A percentile compares a stretch with the other conserved stretches of the same genome.
phyloP scores from a whole-genome alignment of 2,329 filamentous ascomycete genomes.

The Ascocoryne sarcoides region DNA sequence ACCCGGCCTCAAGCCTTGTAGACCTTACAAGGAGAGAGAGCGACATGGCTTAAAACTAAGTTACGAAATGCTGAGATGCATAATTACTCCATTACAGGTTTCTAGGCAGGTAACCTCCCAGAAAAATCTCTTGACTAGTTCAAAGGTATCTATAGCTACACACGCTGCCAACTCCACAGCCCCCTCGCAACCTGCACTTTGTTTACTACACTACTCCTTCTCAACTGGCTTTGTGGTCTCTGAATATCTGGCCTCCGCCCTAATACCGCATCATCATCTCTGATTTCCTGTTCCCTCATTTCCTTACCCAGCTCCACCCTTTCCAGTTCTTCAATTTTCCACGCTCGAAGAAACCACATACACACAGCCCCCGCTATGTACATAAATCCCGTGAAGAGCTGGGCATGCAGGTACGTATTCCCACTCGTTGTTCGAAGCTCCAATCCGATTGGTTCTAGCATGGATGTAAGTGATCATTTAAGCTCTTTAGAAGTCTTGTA shows the following conservation, averaged over 20 bases:
- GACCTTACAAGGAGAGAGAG: too few relatives aligned
- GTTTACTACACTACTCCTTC: neutral
- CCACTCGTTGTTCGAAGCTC: constrained; percentile 41
- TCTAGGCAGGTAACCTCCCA: too few relatives aligned
- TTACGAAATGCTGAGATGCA: too few relatives aligned
- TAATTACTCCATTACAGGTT: too few relatives aligned
- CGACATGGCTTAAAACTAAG: too few relatives aligned
- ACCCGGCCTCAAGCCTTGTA: too few relatives aligned
- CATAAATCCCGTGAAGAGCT: constrained; percentile 53
- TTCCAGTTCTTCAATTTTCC: constrained; percentile 50
- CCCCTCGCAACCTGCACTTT: neutral
- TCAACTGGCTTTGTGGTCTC: neutral
- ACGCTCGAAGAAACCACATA: constrained; percentile 45
- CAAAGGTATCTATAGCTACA: too few relatives aligned
- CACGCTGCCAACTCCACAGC: neutral
- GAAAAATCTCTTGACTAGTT: too few relatives aligned
- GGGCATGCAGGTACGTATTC: constrained; percentile 45
- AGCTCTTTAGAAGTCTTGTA: too few relatives aligned
- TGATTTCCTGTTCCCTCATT: constrained; percentile 11
- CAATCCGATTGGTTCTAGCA: constrained; percentile 49
- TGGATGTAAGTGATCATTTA: too few relatives aligned
- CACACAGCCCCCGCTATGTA: constrained; percentile 47
- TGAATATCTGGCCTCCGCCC: neutral
- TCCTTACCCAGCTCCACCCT: constrained; percentile 15
- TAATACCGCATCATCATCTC: neutral